These are phyloP conservation scores for Linnemannia schmuckeri DNA, from an alignment of 192 early-diverging fungal species.

Conservation along the genomic window DNA sequence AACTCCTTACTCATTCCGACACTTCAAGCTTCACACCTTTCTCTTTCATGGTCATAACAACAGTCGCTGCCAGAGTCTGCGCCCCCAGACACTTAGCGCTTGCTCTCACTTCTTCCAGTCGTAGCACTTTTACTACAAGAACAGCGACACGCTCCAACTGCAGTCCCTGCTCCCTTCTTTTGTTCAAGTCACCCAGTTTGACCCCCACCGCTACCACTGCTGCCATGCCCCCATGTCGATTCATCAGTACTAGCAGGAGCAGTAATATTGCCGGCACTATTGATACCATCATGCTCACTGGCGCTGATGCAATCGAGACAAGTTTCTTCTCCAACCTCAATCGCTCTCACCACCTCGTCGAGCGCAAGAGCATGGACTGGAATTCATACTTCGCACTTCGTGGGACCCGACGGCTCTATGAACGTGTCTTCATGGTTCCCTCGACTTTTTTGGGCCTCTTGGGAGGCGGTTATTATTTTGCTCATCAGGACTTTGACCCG, in stretches of 20 bases:
- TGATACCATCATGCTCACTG: neutral
- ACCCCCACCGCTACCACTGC: neutral
- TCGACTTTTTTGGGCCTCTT: conserved; percentile 51
- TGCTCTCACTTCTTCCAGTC: neutral
- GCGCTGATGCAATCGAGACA: neutral
- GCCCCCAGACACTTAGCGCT: neutral
- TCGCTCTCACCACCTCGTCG: neutral
- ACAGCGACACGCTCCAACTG: neutral
- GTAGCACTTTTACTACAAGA: neutral
- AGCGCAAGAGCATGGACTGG: conserved; percentile 59
- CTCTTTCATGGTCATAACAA: neutral
- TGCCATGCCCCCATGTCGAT: neutral
- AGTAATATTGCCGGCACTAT: neutral
- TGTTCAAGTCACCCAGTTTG: neutral
- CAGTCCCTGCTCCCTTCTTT: neutral
- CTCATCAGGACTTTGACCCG: conserved; percentile 71
- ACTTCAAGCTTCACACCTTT: neutral
- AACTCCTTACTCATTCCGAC: neutral
- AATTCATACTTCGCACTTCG: conserved; percentile 76
- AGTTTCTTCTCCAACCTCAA: neutral
- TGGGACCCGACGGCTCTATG: conserved; percentile 69
- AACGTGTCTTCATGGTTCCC: conserved; percentile 68
- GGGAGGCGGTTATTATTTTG: conserved; percentile 66
- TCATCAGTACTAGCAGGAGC: neutral
- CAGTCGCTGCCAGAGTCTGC: neutral